Conservation (phyloP, 2,329 filamentous ascomycete species). For the Metarhizium guizhouense region DNA sequence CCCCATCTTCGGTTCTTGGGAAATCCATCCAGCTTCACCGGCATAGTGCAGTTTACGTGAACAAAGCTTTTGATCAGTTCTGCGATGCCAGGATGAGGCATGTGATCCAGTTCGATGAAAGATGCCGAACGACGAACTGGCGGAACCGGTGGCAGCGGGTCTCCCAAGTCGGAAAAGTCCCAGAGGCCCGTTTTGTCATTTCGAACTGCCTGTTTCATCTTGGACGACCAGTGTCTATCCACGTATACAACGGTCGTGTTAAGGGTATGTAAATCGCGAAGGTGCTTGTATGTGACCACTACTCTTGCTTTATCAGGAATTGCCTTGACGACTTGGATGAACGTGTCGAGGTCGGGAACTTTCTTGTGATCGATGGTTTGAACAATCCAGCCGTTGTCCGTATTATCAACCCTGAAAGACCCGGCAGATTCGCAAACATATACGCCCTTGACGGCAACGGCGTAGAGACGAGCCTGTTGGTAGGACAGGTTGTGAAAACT, state of each 20-base stretch:
- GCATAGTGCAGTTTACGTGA: constrained; percentile 85
- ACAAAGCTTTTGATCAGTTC: constrained; percentile 94
- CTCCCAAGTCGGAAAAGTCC: constrained; percentile 84
- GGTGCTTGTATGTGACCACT: constrained; percentile 91
- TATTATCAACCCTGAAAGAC: constrained; percentile 88
- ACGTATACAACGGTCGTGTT: constrained; percentile 89
- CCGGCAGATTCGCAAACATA: constrained; percentile 92
- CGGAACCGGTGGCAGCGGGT: constrained; percentile 65
- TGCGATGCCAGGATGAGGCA: constrained; percentile 81
- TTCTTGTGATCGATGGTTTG: constrained; percentile 88
- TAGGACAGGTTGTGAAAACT: constrained; percentile 97
- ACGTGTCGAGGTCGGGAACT: constrained; percentile 77
- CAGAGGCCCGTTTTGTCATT: constrained; percentile 87
- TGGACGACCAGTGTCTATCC: constrained; percentile 90
- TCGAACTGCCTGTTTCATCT: constrained; percentile 85
- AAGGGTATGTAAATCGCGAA: constrained; percentile 86
- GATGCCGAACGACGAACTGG: constrained; percentile 70
- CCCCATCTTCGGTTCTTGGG: constrained; percentile 90
- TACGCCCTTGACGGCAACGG: constrained; percentile 83
- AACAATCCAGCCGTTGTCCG: constrained; percentile 87
- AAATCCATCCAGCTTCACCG: constrained; percentile 95
- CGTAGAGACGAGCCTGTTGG: constrained; percentile 92
- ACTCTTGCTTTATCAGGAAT: constrained; percentile 79
- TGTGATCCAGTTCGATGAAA: constrained; percentile 86
- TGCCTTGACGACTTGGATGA: constrained; percentile 80